These are phyloP conservation scores for Tirmania nivea DNA, from an alignment of 495 filamentous ascomycete species.

Conservation along the genomic window DNA sequence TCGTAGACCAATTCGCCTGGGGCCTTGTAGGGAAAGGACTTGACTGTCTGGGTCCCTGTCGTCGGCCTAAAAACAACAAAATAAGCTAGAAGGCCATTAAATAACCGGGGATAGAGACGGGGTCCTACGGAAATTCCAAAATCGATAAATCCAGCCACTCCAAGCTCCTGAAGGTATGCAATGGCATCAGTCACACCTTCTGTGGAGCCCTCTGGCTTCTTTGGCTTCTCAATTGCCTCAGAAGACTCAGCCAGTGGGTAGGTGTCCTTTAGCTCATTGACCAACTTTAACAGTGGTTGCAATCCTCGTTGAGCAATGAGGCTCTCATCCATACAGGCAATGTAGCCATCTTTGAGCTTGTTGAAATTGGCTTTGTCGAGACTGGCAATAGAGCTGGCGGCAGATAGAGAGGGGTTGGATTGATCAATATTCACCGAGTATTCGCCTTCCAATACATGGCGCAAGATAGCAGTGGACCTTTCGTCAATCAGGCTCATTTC, in stretches of 20 bases:
- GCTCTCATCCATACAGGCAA: constrained; percentile 41
- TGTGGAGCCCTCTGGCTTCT: constrained; percentile 20
- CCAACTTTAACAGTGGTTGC: constrained; percentile 28
- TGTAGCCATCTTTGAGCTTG: constrained; percentile 40
- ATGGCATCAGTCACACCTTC: constrained; percentile 28
- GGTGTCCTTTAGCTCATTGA: constrained; percentile 31
- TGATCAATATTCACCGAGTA: constrained; percentile 18
- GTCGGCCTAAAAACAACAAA: constrained; percentile 23
- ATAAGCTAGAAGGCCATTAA: no score
- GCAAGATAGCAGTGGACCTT: neutral
- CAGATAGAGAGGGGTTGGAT: constrained; percentile 26
- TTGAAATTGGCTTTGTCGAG: constrained; percentile 41
- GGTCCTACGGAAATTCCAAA: neutral
- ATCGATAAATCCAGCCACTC: constrained; percentile 15
- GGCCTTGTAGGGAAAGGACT: constrained; percentile 33
- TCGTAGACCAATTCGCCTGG: constrained; percentile 34
- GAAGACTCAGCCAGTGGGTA: constrained; percentile 25
- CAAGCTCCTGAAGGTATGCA: constrained; percentile 31
- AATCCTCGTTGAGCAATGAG: constrained; percentile 31
- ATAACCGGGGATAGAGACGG: no score
- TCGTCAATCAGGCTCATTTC: constrained; percentile 15
- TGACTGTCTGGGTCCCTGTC: constrained; percentile 45
- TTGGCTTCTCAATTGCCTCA: constrained; percentile 6
- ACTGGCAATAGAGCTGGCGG: constrained; percentile 16
- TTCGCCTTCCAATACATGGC: neutral